A percentile compares a stretch with the other conserved stretches of the same genome.
Evolutionary conservation across 2,329 filamentous ascomycete species (phyloP).

Genomic region (Cytospora piceae): DNA sequence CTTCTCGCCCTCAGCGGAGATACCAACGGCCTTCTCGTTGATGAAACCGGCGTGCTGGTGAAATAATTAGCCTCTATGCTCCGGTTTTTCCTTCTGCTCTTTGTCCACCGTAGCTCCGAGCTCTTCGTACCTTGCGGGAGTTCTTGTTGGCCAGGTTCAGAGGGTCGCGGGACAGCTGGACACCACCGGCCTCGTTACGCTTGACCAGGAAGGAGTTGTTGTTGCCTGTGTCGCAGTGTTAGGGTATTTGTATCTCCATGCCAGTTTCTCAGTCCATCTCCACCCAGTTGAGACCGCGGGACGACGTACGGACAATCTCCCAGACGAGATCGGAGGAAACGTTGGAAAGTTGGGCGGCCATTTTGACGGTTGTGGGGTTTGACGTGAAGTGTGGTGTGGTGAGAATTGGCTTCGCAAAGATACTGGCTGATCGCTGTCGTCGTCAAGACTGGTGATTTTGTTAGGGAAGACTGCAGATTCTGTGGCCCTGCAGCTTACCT

Average conservation of each 20-base stretch:
- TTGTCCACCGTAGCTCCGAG: slow-evolving; percentile 2
- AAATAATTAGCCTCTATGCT: slow-evolving; percentile 41
- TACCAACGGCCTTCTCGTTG: slow-evolving; percentile 90
- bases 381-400: slow-evolving; percentile 8
- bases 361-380: slow-evolving; percentile 48
- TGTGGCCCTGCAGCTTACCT: slow-evolving; percentile 29
- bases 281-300: slow-evolving; percentile 3
- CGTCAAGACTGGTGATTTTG: slow-evolving; percentile 26
- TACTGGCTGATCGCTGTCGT: slow-evolving; percentile 26
- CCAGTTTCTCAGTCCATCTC: slow-evolving; percentile 10
- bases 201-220: slow-evolving; percentile 93
- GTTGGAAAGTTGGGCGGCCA: slow-evolving; percentile 62
- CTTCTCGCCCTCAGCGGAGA: slow-evolving; percentile 75
- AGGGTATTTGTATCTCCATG: slow-evolving; percentile 15
- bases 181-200: slow-evolving; percentile 77
- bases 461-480: slow-evolving; percentile 26
- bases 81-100: not conserved
- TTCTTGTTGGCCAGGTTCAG: slow-evolving; percentile 92
- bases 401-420: slow-evolving; percentile 22
- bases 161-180: slow-evolving; percentile 92
- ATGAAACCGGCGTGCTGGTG: slow-evolving; percentile 84
- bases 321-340: slow-evolving; percentile 91
- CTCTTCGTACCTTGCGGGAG: slow-evolving; percentile 75
- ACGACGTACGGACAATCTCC: slow-evolving; percentile 87
- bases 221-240: slow-evolving; percentile 61